Base-by-base conservation (phyloP, 495 filamentous ascomycete species). In the Zalerion maritima region DNA sequence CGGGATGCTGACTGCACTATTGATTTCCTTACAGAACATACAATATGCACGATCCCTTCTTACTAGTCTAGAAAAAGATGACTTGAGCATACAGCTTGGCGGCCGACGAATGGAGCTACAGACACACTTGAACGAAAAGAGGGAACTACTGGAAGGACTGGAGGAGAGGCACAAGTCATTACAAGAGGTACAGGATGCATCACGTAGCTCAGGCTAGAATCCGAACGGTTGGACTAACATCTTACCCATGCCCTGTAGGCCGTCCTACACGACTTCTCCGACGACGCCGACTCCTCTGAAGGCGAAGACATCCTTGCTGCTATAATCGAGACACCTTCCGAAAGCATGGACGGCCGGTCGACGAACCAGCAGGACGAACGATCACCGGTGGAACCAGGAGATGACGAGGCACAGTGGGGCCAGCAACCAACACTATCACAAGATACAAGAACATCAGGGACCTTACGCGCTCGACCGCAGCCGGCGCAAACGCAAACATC, bases 1-100 rank as follows among this genome's bases (percentile, higher is more conserved):
- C n/a, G n/a, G n/a, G n/a, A n/a, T n/a, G n/a, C n/a, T n/a, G n/a
- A n/a, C n/a, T n/a, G n/a, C n/a, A n/a, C n/a, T n/a, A n/a, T n/a
- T n/a, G n/a, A n/a, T n/a, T n/a, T n/a, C n/a, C n/a, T n/a, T n/a
- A n/a, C n/a, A 85, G 73, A 94, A 89, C 44, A 55, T 94, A 39
- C 76, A 80, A 47, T 75, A 83, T 46, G 85, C 85, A 6, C 74
- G 75, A 28, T 66, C 69, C 1, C 69, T 83, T 26, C 78, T 93
- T 24, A 63, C 76, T 18, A 69, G 65, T 31, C 67, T 92, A 14
- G 84, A 94, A 46, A 80, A 82, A 35, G 72, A 76, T 24, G 68
- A 75, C 18, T 55, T 71, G 4, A 45, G 58, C 24, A 52, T 83
- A 36, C 81, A 81, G 50, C 60, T 71, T 12, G 64, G 67, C 29